Evolutionary conservation across 495 filamentous ascomycete species (phyloP).

Genomic region (Echria macrotheca): DNA sequence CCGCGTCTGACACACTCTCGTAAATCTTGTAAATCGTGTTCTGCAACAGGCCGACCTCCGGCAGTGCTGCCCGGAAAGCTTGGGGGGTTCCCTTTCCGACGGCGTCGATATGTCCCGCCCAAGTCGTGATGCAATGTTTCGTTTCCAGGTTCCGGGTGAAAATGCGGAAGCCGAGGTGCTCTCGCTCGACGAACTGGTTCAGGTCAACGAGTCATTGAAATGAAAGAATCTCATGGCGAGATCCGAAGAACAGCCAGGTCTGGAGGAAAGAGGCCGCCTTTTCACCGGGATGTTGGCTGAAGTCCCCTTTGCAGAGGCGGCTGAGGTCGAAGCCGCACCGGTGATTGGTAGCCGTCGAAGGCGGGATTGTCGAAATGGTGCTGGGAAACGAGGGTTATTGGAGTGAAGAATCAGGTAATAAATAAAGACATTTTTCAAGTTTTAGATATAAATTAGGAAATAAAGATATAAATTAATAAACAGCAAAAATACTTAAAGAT

Average conservation of each 20-base stretch:
- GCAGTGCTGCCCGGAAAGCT: neutral
- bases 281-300: neutral
- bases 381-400: neutral
- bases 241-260: neutral
- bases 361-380: neutral
- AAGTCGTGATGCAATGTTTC: neutral
- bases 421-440: too few species aligned
- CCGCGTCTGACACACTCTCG: neutral
- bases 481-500: too few species aligned
- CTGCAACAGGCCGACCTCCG: neutral
- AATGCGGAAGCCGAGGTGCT: neutral
- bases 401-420: too few species aligned
- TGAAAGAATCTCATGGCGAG: neutral
- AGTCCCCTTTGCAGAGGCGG: neutral
- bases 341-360: neutral
- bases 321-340: neutral
- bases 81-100: neutral
- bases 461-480: too few species aligned
- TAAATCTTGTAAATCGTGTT: neutral
- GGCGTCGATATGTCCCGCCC: neutral
- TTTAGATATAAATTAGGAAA: too few species aligned
- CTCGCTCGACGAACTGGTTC: neutral
- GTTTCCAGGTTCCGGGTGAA: neutral
- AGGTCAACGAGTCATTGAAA: neutral
- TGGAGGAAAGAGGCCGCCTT: neutral